phyloP scores from a whole-genome alignment of 2,329 filamentous ascomycete species.

The Penicillium sp. region DNA sequence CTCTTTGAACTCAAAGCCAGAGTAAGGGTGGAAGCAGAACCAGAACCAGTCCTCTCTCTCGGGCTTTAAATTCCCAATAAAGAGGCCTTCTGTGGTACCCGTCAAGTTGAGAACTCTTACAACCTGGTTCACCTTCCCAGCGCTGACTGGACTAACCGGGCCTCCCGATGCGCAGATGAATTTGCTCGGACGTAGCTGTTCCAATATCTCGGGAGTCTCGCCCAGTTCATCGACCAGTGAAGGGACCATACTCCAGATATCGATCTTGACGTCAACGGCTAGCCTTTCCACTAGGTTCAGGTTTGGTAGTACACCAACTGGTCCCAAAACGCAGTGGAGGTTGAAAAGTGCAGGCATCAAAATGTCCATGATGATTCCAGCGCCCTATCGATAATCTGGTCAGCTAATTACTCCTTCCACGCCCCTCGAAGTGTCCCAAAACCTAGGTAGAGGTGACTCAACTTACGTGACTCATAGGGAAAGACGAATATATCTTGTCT shows the following conservation, averaged over 20 bases:
- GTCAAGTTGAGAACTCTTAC: constrained; percentile 6
- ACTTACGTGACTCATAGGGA: constrained; percentile 8
- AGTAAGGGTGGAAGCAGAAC: constrained; percentile 18
- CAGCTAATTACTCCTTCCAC: background rate
- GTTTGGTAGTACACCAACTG: background rate
- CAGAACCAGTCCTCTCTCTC: constrained; percentile 6
- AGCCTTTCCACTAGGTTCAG: constrained; percentile 2
- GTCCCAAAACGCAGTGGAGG: constrained; percentile 5
- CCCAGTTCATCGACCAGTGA: constrained; percentile 6
- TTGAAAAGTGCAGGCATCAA: constrained; percentile 8
- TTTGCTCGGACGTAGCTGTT: constrained; percentile 4
- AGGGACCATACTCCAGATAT: constrained; percentile 7
- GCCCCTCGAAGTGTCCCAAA: background rate
- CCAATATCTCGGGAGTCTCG: constrained; percentile 2
- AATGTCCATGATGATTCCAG: constrained; percentile 8
- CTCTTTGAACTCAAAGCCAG: constrained; percentile 26
- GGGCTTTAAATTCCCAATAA: constrained; percentile 7
- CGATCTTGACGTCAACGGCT: constrained; percentile 4
- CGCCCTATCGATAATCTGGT: background rate
- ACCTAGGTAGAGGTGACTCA: background rate
- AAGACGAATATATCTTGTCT: constrained; percentile 6
- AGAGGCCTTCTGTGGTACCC: constrained; percentile 7
- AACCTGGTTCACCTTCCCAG: constrained; percentile 5
- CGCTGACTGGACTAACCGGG: constrained; percentile 1
- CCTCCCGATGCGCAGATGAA: constrained; percentile 6